phyloP scores from a whole-genome alignment of 78 protist genomes.

The Cavenderia fasciculata region DNA sequence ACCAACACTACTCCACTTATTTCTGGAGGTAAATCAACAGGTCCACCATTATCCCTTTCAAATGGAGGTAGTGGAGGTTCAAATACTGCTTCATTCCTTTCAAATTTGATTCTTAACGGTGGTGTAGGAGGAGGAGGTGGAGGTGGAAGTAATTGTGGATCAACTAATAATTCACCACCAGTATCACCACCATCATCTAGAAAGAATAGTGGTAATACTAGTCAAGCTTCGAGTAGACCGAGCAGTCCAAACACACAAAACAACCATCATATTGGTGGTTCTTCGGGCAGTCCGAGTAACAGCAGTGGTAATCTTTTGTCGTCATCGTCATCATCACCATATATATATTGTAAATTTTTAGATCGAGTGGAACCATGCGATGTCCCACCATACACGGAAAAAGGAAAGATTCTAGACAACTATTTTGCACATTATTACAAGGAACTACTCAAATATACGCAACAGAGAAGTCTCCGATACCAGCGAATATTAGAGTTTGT shows the following conservation, averaged over 20 bases:
- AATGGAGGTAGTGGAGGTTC: too few species aligned
- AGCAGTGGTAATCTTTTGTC: neutral
- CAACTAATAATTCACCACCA: constrained; percentile 39
- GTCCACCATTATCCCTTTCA: too few species aligned
- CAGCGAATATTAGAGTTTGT: constrained; percentile 13
- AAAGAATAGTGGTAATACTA: constrained; percentile 22
- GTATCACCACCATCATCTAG: constrained; percentile 21
- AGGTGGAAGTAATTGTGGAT: too few species aligned
- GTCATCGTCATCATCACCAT: neutral
- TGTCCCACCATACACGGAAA: constrained; percentile 20
- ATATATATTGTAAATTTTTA: constrained; percentile 60
- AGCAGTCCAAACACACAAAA: too few species aligned
- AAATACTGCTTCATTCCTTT: too few species aligned
- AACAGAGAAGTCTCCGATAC: constrained; percentile 37
- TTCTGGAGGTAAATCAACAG: too few species aligned
- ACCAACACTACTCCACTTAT: too few species aligned
- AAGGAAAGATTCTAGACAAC: constrained; percentile 62
- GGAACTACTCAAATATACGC: constrained; percentile 53
- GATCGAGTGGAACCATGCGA: constrained; percentile 3
- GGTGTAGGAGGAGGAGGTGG: too few species aligned
- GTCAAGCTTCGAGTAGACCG: neutral
- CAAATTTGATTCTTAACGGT: too few species aligned
- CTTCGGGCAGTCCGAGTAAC: neutral
- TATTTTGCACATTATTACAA: constrained; percentile 67
- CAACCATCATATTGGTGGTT: neutral